A percentile compares a stretch with the other conserved stretches of the same genome.
Evolutionary conservation across 352 stramenopile species (phyloP).

Genomic region (Phytopythium litorale): DNA sequence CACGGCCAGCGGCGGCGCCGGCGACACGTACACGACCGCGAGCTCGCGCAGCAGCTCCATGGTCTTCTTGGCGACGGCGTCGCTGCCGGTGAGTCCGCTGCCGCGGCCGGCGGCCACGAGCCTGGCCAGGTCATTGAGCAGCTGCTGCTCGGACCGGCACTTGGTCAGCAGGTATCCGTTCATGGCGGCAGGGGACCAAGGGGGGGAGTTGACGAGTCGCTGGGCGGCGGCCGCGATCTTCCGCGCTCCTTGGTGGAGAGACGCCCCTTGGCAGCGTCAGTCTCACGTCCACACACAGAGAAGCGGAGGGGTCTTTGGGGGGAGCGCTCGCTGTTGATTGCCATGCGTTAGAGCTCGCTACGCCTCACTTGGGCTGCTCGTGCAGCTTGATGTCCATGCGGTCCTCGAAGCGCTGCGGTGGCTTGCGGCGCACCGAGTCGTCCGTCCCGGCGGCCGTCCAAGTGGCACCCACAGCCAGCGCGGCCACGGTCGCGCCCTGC

Average conservation of each 20-base stretch:
- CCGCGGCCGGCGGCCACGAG: conserved; percentile 11
- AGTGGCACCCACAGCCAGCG: conserved; percentile 40
- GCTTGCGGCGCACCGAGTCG: neutral
- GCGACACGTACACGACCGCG: conserved; percentile 70
- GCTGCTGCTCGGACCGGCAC: conserved; percentile 70
- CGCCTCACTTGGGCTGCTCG: conserved; percentile 17
- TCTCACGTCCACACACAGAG: too few relatives aligned
- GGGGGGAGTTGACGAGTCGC: too few relatives aligned
- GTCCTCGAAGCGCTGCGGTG: conserved; percentile 53
- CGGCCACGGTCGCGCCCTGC: conserved; percentile 69
- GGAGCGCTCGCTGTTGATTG: neutral
- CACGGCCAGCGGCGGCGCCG: conserved; percentile 30
- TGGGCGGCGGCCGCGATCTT: too few relatives aligned
- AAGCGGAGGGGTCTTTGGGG: too few relatives aligned
- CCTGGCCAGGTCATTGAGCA: conserved; percentile 78
- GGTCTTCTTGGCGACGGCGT: conserved; percentile 70
- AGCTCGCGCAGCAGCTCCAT: conserved; percentile 65
- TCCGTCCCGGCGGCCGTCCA: neutral
- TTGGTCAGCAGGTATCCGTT: conserved; percentile 69
- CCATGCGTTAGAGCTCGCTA: neutral
- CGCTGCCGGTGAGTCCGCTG: conserved; percentile 33
- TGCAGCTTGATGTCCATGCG: conserved; percentile 64
- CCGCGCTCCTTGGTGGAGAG: too few relatives aligned
- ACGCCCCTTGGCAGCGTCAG: too few relatives aligned
- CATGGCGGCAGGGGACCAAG: conserved; percentile 21